These are phyloP conservation scores for Quercus suber DNA, from an alignment of 306 rosid species.

Conservation along the genomic window DNA sequence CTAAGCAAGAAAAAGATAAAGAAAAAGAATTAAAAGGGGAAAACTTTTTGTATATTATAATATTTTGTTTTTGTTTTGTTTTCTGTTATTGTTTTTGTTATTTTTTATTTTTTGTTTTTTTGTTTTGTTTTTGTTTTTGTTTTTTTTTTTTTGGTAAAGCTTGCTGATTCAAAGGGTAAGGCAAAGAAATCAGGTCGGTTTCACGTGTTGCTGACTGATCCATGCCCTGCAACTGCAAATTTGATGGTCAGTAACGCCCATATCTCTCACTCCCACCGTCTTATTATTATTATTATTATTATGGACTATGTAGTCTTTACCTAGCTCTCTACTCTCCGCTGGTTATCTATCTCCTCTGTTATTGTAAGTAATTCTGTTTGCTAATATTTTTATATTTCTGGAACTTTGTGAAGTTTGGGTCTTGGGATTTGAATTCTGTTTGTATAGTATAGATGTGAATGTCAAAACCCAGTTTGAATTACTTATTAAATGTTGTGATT, in stretches of 20 bases:
- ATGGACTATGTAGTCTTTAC: not conserved
- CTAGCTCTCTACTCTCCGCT: not conserved
- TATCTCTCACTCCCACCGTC: constrained; percentile 4
- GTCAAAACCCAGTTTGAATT: not conserved
- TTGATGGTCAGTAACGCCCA: constrained; percentile 15
- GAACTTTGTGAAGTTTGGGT: constrained; percentile 4
- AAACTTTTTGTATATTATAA: too few species aligned
- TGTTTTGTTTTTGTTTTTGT: too few species aligned
- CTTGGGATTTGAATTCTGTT: constrained; percentile 12
- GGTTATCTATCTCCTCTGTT: not conserved
- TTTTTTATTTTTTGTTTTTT: not conserved
- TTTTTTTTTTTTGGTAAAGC: not conserved
- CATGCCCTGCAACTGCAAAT: constrained; percentile 19
- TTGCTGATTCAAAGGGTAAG: not conserved
- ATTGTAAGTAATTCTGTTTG: not conserved
- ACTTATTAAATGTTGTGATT: not conserved
- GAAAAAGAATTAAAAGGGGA: too few species aligned
- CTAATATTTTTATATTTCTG: not conserved
- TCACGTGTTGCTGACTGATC: constrained; percentile 7
- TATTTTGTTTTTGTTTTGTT: too few species aligned
- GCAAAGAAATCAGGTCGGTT: not conserved
- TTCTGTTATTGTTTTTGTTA: too few species aligned
- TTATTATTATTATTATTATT: too few species aligned
- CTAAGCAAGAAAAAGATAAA: too few species aligned
- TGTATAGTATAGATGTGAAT: not conserved